Evolutionary conservation across 2,329 filamentous ascomycete species (phyloP), one percentile per base, ranked within the genome.

Genomic region (Neonectria coccinea): DNA sequence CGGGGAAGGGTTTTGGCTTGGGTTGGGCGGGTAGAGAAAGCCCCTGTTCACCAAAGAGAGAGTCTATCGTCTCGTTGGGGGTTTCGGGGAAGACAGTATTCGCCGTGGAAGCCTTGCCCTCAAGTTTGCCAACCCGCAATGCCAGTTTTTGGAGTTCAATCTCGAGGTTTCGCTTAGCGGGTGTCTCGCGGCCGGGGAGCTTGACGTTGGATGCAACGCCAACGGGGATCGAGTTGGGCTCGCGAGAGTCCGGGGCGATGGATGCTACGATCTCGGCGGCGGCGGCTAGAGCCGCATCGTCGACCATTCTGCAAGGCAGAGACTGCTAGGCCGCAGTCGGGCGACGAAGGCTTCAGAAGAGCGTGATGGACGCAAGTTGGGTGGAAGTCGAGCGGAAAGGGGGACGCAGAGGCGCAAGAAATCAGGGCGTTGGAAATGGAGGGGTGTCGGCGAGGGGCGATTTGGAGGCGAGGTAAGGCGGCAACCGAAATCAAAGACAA

Each of bases 101-200:
- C 63, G 86, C 79, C 62, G 86, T 82, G 75, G 86, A 88, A 69
- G 92, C 91, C 80, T 91, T 91, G 72, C 89, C 88, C 83, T 98
- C 94, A 72, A 98, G 88, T 69, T 90, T 89, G 69, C 94, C 91
- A 71, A 98, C 89, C 70, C 96, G 87, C 66, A 89, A 82, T 64
- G 91, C 88, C 68, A 98, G 87, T 60, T 92, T 91, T 55, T 91
- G 88, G 62, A 99, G 87, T 81, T 98, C 95, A 65, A 86, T 85
- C 81, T 98, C 94, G 66, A 98, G 88, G 33, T 86, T 86, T 70
- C 87, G 85, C 82, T 98, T 98, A 70, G 91, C 91, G 39, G 88
- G 80, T 48, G 88, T 91, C 64, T 93, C 87, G 62, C 88, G 86
- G 63, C 96, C 96, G 14, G 95, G 94, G 25, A 98, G 86, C 67